Base-by-base conservation (phyloP, 805 yeast species). In the Wickerhamomyces strasburgensis region DNA sequence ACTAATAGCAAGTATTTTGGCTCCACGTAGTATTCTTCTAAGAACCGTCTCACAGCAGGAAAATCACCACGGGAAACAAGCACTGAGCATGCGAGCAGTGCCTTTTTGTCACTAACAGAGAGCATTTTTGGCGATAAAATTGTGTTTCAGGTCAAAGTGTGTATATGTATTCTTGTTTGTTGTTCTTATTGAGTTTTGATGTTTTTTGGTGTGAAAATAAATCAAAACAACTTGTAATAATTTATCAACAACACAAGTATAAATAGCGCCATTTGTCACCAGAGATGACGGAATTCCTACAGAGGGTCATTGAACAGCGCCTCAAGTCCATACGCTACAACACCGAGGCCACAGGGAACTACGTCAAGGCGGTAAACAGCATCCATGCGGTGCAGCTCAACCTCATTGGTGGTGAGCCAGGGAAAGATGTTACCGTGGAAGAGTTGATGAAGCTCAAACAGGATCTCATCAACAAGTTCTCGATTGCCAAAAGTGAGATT, bases 401-500 rank as follows among this genome's bases (percentile, higher is more conserved):
- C n/a, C 16, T 35, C 4, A 16, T 26, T 3, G 15, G 14, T 10
- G 24, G 24, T 19, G 37, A 37, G 2, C 31, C 40, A 2, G 35
- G 38, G 13, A 18, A 33, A 14, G n/a, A n/a, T n/a, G 11, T 43
- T 14, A 19, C 31, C 1, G 31, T 25, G 19, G 38, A 16, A 6
- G 33, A 32, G 15, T 15, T 47, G 8, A 15, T 17, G 7, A 35
- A 30, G 25, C 17, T 49, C 15, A 32, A 37, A 2, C 9, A 19
- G 4, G 43, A 33, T 6, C n/a, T 48, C 9, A 36, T 27, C 14
- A 33, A 31, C 10, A 44, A 39, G 35, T 35, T 29, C 13, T 16
- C 37, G 4, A 27, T 42, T 0, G 44, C 42, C 5, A 31, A 38
- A 16, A 29, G 40, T 15, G 38, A 37, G 5, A 16, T 46, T 14